Percentiles rank a stretch among this genome's conserved stretches.
Conservation (phyloP, 108 stramenopile genomes). For the Mayamaea pseudoterrestris region DNA sequence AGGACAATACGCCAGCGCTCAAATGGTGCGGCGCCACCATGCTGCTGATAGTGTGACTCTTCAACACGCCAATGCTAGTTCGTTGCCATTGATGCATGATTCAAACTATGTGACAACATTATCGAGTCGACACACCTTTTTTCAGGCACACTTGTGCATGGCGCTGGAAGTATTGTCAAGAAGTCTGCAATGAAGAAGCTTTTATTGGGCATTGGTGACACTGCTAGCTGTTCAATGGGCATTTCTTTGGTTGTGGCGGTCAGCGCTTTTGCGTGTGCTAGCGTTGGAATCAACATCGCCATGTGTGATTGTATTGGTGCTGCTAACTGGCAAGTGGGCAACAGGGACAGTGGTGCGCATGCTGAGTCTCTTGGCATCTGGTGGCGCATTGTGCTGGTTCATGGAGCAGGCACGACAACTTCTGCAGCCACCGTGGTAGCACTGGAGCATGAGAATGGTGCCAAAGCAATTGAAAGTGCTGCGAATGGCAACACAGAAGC, state of each 20-base stretch:
- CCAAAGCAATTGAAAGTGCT: constrained; percentile 1
- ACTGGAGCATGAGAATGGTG: background rate
- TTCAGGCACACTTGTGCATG: constrained; percentile 46
- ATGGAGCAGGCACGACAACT: constrained; percentile 28
- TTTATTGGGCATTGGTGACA: constrained; percentile 32
- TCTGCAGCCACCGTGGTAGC: background rate
- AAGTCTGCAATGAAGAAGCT: constrained; percentile 38
- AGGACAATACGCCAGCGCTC: background rate
- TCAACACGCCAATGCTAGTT: no score
- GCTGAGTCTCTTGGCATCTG: constrained; percentile 40
- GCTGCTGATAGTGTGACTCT: no score
- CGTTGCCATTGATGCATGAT: no score
- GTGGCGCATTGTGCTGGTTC: constrained; percentile 73
- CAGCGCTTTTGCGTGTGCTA: constrained; percentile 34
- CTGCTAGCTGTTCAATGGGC: constrained; percentile 35
- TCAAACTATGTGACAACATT: no score
- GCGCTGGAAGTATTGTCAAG: constrained; percentile 59
- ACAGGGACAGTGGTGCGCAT: constrained; percentile 52
- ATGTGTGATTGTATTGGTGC: constrained; percentile 14
- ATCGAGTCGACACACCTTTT: constrained; percentile 46
- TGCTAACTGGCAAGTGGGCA: constrained; percentile 65
- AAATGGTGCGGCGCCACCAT: no score
- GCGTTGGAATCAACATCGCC: constrained; percentile 14
- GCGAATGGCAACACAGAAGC: constrained; percentile 1
- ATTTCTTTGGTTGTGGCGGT: constrained; percentile 38